Evolutionary conservation across 257 asterid genomes (phyloP).

Genomic region (Linderniella brevidens): DNA sequence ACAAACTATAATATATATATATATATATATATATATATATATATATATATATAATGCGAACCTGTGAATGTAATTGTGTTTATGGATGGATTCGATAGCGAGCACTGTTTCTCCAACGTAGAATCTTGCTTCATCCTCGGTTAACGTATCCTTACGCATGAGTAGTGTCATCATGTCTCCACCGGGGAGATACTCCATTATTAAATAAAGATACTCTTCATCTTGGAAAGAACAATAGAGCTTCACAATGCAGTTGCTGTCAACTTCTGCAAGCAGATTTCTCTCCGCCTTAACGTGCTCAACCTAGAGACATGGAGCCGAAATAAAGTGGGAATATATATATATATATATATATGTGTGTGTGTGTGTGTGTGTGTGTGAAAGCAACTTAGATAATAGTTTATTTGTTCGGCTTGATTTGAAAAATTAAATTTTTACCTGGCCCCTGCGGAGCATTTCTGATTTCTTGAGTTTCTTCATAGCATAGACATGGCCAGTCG

Average conservation of each 20-base stretch:
- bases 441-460: slow-evolving; percentile 93
- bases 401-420: slow-evolving; percentile 1
- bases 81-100: slow-evolving; percentile 76
- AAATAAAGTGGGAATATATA: slow-evolving; percentile 7
- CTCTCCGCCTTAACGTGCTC: slow-evolving; percentile 94
- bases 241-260: slow-evolving; percentile 79
- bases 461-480: slow-evolving; percentile 81
- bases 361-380: too few species aligned
- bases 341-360: too few species aligned
- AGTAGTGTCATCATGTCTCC: slow-evolving; percentile 91
- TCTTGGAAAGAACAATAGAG: slow-evolving; percentile 90
- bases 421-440: slow-evolving; percentile 26
- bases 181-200: slow-evolving; percentile 86
- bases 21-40: slow-evolving; percentile 9
- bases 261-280: slow-evolving; percentile 85
- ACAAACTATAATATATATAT: too few species aligned
- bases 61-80: slow-evolving; percentile 71
- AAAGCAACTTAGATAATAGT: slow-evolving; percentile 3
- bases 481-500: slow-evolving; percentile 62
- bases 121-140: slow-evolving; percentile 70
- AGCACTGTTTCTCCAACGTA: slow-evolving; percentile 77
- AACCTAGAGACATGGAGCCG: slow-evolving; percentile 27
- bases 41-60: too few species aligned
- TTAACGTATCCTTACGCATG: slow-evolving; percentile 68
- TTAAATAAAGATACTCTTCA: slow-evolving; percentile 64